Percentiles rank a stretch among this genome's conserved stretches.
Evolutionary conservation across 768 basidiomycete genomes (phyloP).

Genomic region (Leccinum variicolor): DNA sequence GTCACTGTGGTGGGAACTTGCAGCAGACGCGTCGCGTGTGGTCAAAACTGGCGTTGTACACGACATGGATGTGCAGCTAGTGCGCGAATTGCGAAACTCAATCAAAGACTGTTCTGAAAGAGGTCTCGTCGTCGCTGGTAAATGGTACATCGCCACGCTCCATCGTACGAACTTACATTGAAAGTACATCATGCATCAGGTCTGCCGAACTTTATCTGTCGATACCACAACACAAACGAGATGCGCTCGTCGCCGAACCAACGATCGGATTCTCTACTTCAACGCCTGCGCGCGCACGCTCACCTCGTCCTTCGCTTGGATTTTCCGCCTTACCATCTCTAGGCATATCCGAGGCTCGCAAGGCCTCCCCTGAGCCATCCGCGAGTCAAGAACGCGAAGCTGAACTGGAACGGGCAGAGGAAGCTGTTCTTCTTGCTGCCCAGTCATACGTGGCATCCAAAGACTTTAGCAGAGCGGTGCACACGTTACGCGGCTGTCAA

Average conservation of each 20-base stretch:
- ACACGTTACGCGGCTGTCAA: slow-evolving; percentile 59
- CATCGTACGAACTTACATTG: slow-evolving; percentile 12
- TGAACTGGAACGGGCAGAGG: slow-evolving; percentile 58
- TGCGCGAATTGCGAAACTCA: slow-evolving; percentile 57
- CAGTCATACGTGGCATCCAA: slow-evolving; percentile 70
- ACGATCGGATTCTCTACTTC: slow-evolving; percentile 52
- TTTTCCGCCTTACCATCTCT: slow-evolving; percentile 31
- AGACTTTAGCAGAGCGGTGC: slow-evolving; percentile 73
- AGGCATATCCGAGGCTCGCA: slow-evolving; percentile 20
- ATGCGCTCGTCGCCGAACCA: slow-evolving; percentile 22
- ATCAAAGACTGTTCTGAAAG: slow-evolving; percentile 72
- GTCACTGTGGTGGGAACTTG: slow-evolving; percentile 12
- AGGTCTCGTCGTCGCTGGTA: slow-evolving; percentile 66
- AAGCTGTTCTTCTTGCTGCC: slow-evolving; percentile 70
- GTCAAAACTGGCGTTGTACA: background rate
- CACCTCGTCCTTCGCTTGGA: slow-evolving; percentile 36
- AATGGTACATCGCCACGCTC: slow-evolving; percentile 54
- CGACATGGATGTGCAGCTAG: slow-evolving; percentile 47
- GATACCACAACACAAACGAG: slow-evolving; percentile 48
- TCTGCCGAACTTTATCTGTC: slow-evolving; percentile 72
- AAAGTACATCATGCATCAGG: slow-evolving; percentile 41
- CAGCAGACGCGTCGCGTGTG: background rate
- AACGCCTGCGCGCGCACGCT: slow-evolving; percentile 50
- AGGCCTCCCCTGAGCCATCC: slow-evolving; percentile 4
- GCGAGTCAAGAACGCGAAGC: slow-evolving; percentile 36